Evolutionary conservation across 352 stramenopile genomes (phyloP).

Genomic region (Globisporangium perplexum): DNA sequence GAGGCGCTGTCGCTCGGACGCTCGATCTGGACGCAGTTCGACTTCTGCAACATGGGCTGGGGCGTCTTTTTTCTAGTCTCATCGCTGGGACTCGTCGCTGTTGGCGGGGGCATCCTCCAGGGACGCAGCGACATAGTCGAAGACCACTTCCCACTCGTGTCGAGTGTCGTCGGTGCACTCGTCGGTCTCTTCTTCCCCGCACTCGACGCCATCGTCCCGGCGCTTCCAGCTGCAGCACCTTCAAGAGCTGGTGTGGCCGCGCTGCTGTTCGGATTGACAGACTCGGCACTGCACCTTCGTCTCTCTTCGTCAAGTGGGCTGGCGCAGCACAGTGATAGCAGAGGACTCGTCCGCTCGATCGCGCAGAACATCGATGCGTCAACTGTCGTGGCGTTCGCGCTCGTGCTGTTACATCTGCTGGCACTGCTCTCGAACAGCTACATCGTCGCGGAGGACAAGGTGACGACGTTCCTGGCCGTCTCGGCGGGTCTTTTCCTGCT

Average conservation of each 20-base stretch:
- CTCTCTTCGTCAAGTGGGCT: not conserved
- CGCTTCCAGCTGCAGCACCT: slow-evolving; percentile 10
- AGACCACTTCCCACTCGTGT: slow-evolving; percentile 3
- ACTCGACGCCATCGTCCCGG: not conserved
- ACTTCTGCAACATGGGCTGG: slow-evolving; percentile 72
- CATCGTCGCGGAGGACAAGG: slow-evolving; percentile 67
- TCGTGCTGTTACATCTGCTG: slow-evolving; percentile 57
- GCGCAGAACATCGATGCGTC: slow-evolving; percentile 9
- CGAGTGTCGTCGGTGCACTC: not conserved
- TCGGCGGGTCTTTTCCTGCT: slow-evolving; percentile 49
- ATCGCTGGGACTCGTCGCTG: slow-evolving; percentile 20
- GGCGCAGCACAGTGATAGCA: not conserved
- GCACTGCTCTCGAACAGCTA: slow-evolving; percentile 83
- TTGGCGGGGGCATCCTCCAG: not conserved
- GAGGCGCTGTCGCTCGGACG: slow-evolving; percentile 60
- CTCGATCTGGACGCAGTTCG: slow-evolving; percentile 86
- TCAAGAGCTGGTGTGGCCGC: slow-evolving; percentile 8
- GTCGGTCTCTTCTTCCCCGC: slow-evolving; percentile 8
- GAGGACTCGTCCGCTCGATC: not conserved
- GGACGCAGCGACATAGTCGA: not conserved
- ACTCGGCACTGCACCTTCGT: not conserved
- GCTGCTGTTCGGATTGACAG: slow-evolving; percentile 5
- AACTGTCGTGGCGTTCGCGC: slow-evolving; percentile 23
- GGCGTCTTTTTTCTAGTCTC: slow-evolving; percentile 47
- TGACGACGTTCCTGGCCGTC: slow-evolving; percentile 65